Evolutionary conservation across 139 green algal species (phyloP).

Genomic region (Chlorella sp.): DNA sequence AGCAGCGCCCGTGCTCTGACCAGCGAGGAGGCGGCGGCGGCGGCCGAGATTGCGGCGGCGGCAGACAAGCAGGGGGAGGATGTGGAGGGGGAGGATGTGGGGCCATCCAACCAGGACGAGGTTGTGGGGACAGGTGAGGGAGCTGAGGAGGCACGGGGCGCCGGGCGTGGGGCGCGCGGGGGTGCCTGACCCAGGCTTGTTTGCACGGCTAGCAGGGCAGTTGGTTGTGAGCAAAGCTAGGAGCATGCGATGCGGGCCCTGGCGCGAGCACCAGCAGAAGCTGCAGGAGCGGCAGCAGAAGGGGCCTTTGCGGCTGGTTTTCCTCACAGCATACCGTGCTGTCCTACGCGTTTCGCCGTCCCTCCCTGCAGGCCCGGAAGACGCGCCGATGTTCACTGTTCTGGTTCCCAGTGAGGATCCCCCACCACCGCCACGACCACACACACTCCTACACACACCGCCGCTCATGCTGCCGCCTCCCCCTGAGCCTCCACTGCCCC

Average conservation of each 20-base stretch:
- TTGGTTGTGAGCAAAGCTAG: no score
- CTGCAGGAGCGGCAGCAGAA: no score
- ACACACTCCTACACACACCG: not conserved
- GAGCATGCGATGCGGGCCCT: no score
- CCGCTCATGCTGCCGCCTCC: not conserved
- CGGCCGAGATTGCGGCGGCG: not conserved
- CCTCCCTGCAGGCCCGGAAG: not conserved
- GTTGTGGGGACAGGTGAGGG: slow-evolving; percentile 13
- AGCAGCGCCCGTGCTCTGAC: not conserved
- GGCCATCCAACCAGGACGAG: not conserved
- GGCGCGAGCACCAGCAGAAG: no score
- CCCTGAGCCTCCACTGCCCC: no score
- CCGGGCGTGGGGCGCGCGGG: no score
- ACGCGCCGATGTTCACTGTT: not conserved
- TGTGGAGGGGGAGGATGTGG: not conserved
- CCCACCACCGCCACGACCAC: not conserved
- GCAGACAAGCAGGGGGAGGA: not conserved
- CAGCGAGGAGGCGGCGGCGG: not conserved
- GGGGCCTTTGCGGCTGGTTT: no score
- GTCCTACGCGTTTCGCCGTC: not conserved
- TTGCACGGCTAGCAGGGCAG: no score
- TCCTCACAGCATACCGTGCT: not conserved
- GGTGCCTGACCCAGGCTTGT: no score
- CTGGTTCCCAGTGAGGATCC: not conserved
- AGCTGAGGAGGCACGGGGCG: not conserved